A percentile compares a stretch with the other conserved stretches of the same genome.
Conservation (phyloP, 768 basidiomycete genomes). For the Jaapia argillacea region DNA sequence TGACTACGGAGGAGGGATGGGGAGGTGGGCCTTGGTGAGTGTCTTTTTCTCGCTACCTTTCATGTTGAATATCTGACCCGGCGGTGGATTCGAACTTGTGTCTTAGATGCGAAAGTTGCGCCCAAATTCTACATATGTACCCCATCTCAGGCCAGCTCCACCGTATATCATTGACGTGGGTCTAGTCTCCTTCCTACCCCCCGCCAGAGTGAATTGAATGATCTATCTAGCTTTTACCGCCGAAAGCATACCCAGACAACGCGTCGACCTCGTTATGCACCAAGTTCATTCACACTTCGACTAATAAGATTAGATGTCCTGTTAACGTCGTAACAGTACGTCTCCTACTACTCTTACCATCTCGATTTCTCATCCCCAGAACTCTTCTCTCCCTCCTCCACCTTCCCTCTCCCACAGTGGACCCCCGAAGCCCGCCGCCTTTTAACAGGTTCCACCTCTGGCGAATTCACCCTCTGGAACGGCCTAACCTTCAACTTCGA, state of each 20-base stretch:
- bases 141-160: constrained; percentile 73
- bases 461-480: constrained; percentile 99
- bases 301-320: constrained; percentile 96
- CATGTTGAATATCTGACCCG: too few relatives aligned
- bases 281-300: constrained; percentile 96
- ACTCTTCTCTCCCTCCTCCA: constrained; percentile 2
- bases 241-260: constrained; percentile 87
- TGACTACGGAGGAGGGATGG: constrained; percentile 86
- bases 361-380: not conserved
- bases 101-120: constrained; percentile 65
- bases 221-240: constrained; percentile 73
- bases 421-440: constrained; percentile 93
- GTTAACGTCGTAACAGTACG: constrained; percentile 91
- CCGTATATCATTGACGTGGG: constrained; percentile 86
- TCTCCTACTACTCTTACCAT: too few relatives aligned
- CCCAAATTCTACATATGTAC: constrained; percentile 68
- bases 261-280: constrained; percentile 91
- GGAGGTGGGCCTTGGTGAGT: constrained; percentile 71
- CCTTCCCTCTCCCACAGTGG: constrained; percentile 55
- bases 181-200: constrained; percentile 9
- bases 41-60: too few relatives aligned
- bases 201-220: constrained; percentile 14
- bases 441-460: constrained; percentile 90
- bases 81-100: too few relatives aligned
- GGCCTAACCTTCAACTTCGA: constrained; percentile 99